phyloP scores from a whole-genome alignment of 495 filamentous ascomycete species.

The Aspergillus baeticus region DNA sequence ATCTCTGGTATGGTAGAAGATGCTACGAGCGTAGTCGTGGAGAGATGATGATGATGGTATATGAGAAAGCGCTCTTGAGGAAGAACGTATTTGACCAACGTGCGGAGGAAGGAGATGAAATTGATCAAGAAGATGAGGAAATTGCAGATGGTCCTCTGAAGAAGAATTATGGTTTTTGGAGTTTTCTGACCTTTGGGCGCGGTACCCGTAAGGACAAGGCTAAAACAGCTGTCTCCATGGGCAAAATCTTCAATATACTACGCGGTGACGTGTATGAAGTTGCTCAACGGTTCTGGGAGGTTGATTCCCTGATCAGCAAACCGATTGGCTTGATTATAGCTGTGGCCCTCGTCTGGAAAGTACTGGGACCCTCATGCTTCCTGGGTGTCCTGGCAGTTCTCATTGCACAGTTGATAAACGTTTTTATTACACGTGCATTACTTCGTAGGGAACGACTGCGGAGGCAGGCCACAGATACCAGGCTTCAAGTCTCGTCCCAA shows the following conservation, averaged over 20 bases:
- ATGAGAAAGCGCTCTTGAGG: constrained; percentile 76
- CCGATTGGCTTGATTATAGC: constrained; percentile 70
- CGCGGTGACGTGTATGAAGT: constrained; percentile 80
- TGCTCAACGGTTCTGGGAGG: constrained; percentile 80
- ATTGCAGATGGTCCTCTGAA: neutral
- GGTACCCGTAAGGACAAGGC: constrained; percentile 21
- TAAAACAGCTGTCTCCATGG: constrained; percentile 69
- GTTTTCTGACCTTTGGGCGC: constrained; percentile 18
- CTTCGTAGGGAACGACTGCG: constrained; percentile 63
- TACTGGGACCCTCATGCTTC: constrained; percentile 78
- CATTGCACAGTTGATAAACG: constrained; percentile 63
- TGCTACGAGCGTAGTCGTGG: constrained; percentile 77
- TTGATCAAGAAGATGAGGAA: constrained; percentile 6
- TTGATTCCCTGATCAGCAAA: constrained; percentile 62
- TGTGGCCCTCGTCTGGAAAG: constrained; percentile 64
- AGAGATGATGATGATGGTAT: constrained; percentile 85
- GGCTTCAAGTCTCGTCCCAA: constrained; percentile 73
- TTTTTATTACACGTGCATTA: constrained; percentile 56
- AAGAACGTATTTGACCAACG: constrained; percentile 62
- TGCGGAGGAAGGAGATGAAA: constrained; percentile 13
- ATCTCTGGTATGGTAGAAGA: constrained; percentile 71
- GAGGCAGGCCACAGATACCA: constrained; percentile 64
- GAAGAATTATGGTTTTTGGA: constrained; percentile 15
- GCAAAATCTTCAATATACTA: constrained; percentile 81
- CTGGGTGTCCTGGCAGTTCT: constrained; percentile 66